Base-by-base conservation (phyloP, 768 basidiomycete genomes). In the Rhodotorula toruloides region DNA sequence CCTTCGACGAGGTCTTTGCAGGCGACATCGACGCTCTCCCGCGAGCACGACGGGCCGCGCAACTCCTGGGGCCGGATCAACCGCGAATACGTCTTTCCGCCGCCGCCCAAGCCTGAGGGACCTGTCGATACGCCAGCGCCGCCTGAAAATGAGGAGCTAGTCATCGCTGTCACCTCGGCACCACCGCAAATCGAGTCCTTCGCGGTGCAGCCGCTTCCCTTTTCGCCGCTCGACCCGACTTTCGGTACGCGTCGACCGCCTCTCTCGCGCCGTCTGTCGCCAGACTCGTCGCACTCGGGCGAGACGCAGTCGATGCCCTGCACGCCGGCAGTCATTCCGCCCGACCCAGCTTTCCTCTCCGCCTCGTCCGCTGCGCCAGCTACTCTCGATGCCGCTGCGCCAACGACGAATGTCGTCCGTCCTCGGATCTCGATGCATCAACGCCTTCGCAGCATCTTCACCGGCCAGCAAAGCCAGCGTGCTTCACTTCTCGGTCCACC, bases 141-240 rank as follows among this genome's bases (percentile, higher is more conserved):
- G n/a, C 9, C 4, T 8, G 7, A 2, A 13, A 22, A n/a, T n/a
- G n/a, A n/a, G n/a, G n/a, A n/a, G n/a, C n/a, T n/a, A n/a, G n/a
- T n/a, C n/a, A n/a, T 60, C 10, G 10, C 7, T 8, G 36, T 54
- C 31, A 58, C 58, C n/a, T 67, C 65, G 7, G 65, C 65, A 6
- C 65, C 65, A 3, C 65, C 65, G 9, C 54, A 67, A 4, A 57
- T 67, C 54, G 65, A 61, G 40, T 57, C 65, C 2, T 67, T 67
- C 54, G 48, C 32, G 3, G 3, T 27, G 39, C 19, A 40, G 2
- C 40, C 58, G 9, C 29, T 55, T 9, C 59, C 48, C 1, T 0
- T 53, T 42, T 65, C 64, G n/a, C 58, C 64, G 1, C 16, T 47
- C 44, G 36, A 34, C 8, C 16, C 29, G 7, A 36, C 53, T 8